These are phyloP conservation scores for Talaromyces sp. DNA, from an alignment of 2,329 filamentous ascomycete genomes.

Conservation along the genomic window DNA sequence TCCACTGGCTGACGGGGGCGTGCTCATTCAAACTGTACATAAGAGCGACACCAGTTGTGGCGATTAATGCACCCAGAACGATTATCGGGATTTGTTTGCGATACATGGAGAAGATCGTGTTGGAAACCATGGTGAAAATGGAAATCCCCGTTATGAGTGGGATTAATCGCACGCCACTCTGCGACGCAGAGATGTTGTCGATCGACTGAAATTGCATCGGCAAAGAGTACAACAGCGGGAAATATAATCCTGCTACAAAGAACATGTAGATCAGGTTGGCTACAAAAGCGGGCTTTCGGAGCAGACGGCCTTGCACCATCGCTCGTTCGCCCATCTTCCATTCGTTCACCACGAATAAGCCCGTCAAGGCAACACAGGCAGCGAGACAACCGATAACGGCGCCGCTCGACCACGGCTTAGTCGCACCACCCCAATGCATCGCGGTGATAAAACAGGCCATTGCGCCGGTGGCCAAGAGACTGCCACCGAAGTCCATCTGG, in stretches of 20 bases:
- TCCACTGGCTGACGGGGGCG: slow-evolving; percentile 15
- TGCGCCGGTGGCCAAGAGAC: slow-evolving; percentile 15
- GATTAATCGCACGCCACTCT: slow-evolving; percentile 37
- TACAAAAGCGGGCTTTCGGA: slow-evolving; percentile 31
- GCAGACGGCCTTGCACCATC: slow-evolving; percentile 29
- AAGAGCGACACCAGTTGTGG: slow-evolving; percentile 23
- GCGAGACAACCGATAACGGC: slow-evolving; percentile 17
- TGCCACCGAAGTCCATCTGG: slow-evolving; percentile 20
- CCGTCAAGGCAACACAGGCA: slow-evolving; percentile 13
- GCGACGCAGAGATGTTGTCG: slow-evolving; percentile 22
- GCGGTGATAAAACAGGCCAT: slow-evolving; percentile 20
- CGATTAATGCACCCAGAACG: slow-evolving; percentile 20
- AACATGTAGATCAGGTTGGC: slow-evolving; percentile 27
- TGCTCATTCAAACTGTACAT: slow-evolving; percentile 26
- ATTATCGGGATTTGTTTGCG: slow-evolving; percentile 22
- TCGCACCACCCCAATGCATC: slow-evolving; percentile 22
- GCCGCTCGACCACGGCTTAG: slow-evolving; percentile 17
- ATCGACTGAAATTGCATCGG: slow-evolving; percentile 13
- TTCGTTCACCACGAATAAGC: slow-evolving; percentile 14
- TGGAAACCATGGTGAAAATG: slow-evolving; percentile 23
- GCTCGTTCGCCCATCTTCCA: slow-evolving; percentile 16
- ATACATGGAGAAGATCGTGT: slow-evolving; percentile 20
- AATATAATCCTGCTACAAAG: slow-evolving; percentile 29
- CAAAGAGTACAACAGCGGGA: slow-evolving; percentile 27
- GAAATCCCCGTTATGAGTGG: slow-evolving; percentile 32